Evolutionary conservation across 306 rosid genomes (phyloP), one percentile per base, ranked within the genome.

Genomic region (Sindora glabra): DNA sequence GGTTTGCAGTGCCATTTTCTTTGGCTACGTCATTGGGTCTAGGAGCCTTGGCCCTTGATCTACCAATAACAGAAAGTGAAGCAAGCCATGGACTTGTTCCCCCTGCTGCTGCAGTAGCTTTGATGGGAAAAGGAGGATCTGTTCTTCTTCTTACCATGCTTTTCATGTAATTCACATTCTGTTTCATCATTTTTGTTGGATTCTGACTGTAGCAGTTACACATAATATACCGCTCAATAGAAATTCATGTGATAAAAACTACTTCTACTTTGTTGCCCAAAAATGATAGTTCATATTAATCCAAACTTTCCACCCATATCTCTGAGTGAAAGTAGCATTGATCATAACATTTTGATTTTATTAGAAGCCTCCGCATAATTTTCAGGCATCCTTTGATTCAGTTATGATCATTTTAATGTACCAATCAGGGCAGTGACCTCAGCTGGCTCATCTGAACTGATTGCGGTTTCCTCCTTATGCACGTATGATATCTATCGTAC

Each of bases 1-100:
- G 97, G 97, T 91, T 91, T 83, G 97, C 96, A 3, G 97, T 91
- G 65, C 97, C 96, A 58, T 91, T 91, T 74, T 85, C 97, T 56
- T 79, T 91, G 67, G 97, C 96, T 25, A 91, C 97, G 61, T 77
- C 96, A 51, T 71, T 91, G 23, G 97, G 95, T 64, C 51, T 91
- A 25, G 97, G 97, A 65, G 96, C 97, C 10, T 34, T 91, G n/a
- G 97, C 97, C 34, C 96, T 91, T 64, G 91, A 91, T 78, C 72
- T 91, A 39, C 96, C 97, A 8, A 61, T 87, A 55, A 85, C 79
- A 5, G 75, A 67, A 59, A 77, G 81, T 1, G 97, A 91, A 59
- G 96, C 97, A 21, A 77, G 89, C 56, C 87, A 71, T 1, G 96
- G 97, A 60, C 90, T 87, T 26, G 97, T 87, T 61, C 95, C 96